Evolutionary conservation across 2,329 filamentous ascomycete species (phyloP), one percentile per base, ranked within the genome.

Genomic region (Trichothecium roseum): DNA sequence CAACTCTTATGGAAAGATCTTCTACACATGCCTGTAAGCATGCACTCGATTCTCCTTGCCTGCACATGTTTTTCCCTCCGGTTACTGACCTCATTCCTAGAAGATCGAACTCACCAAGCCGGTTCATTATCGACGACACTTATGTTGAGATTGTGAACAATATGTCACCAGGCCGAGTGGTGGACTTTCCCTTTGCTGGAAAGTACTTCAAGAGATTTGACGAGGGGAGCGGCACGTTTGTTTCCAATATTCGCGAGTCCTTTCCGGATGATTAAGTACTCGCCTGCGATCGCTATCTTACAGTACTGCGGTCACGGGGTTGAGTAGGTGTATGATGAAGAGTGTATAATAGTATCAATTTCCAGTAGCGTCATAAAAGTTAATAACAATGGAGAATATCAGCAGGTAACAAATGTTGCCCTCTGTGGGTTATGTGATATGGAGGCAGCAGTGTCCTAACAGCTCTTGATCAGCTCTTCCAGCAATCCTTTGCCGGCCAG

Each of bases 151-250:
- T 78, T n/a, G 60, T 85, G 29, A 55, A 51, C 5, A 59, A 72
- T 36, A 46, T 30, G 8, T 31, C 34, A 13, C 33, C 49, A 32
- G 55, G 35, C 54, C 61, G 44, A 45, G 65, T 81, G 3, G 67
- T 72, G 0, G 59, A 70, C 4, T 70, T 85, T 50, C 66, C 67
- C 31, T 59, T 84, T 45, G 85, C 87, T 3, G 91, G 91, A 1
- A 81, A 80, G 47, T 85, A 84, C 56, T 96, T 98, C 57, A 93
- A 85, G 57, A 69, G 86, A 29, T 96, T 87, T 68, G 84, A 95
- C 56, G 51, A 55, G 4, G 63, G 62, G 24, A 66, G 59, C 0
- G 75, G 75, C 45, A 66, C 60, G 4, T 98, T 96, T 60, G 69
- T 94, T 22, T 94, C 86, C 47, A 96, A 95, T 55, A 51, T 73